Base-by-base conservation (phyloP, 257 asterid species). In the Asclepias syriaca region DNA sequence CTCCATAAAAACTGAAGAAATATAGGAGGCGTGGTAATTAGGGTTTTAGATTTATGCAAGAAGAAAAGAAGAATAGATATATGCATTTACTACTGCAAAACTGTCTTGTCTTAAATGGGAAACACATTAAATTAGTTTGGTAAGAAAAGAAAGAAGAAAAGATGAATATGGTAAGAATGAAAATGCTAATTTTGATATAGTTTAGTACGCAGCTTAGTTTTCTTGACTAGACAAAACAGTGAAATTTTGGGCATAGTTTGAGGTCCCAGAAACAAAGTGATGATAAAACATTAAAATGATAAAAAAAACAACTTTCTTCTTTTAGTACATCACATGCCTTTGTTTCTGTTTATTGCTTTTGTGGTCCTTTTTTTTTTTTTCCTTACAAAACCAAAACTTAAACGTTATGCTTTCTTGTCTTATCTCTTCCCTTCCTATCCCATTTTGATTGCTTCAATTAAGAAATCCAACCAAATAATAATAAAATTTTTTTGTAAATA, bases 381-480 rank as follows among this genome's bases (percentile, higher is more conserved):
- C n/a, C 4, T 2, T 24, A 29, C 34, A 29, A 29, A 29, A 29
- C 39, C 75, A 67, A 66, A 46, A 14, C 58, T 73, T 4, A 71
- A 61, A 61, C 29, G 77, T 64, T 39, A 51, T 6, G 40, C 32
- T 51, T 22, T 45, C 73, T 58, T 66, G 77, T 61, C 75, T 53
- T 68, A 21, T 61, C 65, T 69, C 2, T 14, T 46, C 18, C 18
- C 24, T 0, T 16, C 51, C 40, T 18, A 24, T 40, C 61, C 16
- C 50, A 15, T 46, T 5, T 14, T 73, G 75, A 51, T 73, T 73
- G 65, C 64, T 71, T 65, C 11, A 72, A 77, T 77, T 59, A 18
- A 72, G 81, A 56, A 77, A 29, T 29, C 34, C 34, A 24, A 24
- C 27, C 27, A 24, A 24, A 0, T 24, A 24, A 24, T 24, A n/a